Conservation (phyloP, 1,139 yeast species). For the Pichia sp. region DNA sequence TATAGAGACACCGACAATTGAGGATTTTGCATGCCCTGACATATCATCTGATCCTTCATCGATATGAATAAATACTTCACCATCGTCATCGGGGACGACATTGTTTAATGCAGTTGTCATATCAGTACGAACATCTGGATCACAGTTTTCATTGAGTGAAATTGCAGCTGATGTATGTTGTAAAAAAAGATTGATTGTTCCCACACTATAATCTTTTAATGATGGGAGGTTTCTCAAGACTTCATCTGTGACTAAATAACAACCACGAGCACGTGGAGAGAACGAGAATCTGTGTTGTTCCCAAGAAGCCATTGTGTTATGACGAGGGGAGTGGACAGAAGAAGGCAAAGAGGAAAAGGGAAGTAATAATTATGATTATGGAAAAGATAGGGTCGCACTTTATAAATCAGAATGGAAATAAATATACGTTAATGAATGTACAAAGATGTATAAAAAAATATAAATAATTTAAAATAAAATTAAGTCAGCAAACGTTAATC, state of each 20-base stretch:
- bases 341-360: too few relatives aligned
- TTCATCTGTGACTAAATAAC: conserved; percentile 67
- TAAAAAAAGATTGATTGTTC: conserved; percentile 58
- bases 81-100: conserved; percentile 65
- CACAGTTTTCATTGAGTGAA: conserved; percentile 74
- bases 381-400: too few relatives aligned
- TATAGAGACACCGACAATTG: conserved; percentile 59
- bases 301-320: conserved; percentile 32
- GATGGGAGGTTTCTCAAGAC: conserved; percentile 52
- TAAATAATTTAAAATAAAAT: neutral
- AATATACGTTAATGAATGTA: too few relatives aligned
- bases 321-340: neutral
- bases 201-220: conserved; percentile 52
- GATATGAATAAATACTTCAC: conserved; percentile 51
- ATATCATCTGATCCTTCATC: conserved; percentile 81
- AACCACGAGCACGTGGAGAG: conserved; percentile 56
- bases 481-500: neutral
- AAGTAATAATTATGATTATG: too few relatives aligned
- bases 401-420: too few relatives aligned
- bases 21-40: conserved; percentile 73
- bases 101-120: conserved; percentile 58
- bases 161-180: conserved; percentile 79
- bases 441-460: neutral
- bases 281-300: conserved; percentile 53
- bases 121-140: conserved; percentile 68